Base-by-base conservation (phyloP, 305 asterid genomes). In the Fraxinus floribunda region DNA sequence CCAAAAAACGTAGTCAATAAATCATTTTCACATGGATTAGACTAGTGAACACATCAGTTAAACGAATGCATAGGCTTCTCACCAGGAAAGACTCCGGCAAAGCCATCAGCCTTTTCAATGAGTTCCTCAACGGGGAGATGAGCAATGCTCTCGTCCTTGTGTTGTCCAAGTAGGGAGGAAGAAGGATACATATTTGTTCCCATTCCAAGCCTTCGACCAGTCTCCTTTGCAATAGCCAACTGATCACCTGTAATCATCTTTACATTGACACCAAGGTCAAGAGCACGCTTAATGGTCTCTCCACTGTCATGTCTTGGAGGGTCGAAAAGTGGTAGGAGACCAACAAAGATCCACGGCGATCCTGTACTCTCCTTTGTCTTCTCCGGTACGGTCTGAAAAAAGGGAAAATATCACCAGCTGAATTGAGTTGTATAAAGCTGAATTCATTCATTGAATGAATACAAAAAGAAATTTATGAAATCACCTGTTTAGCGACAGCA, bases 51-150 rank as follows among this genome's bases (percentile, higher is more conserved):
- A 30, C 38, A 32, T 71, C 41, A 32, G 4, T 32, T 71, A 32
- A 29, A 71, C 1, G 11, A 26, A 11, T 15, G 60, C 8, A 41
- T 60, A n/a, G 70, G 35, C 16, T 68, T 66, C 73, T 80, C 77
- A 90, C 96, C 96, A 74, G 97, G 97, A 78, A 93, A 93, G 62
- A 93, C 97, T 0, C 97, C 97, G 1, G 97, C 97, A 74, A 93
- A 93, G n/a, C 97, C 97, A 77, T 93, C 97, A 29, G 97, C 97
- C 79, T 88, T 92, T 86, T 92, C 97, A 35, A 92, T 91, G 80
- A 92, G 95, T 79, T 91, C 97, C 62, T 93, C 97, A 11, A 93
- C 85, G 0, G 95, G 95, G 57, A 93, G 83, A 77, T 89, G 88
- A 46, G 93, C 95, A 77, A 84, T 87, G 30, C 82, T 85, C 16